Base-by-base conservation (phyloP, 129 eudicot species). In the Silybum marianum region DNA sequence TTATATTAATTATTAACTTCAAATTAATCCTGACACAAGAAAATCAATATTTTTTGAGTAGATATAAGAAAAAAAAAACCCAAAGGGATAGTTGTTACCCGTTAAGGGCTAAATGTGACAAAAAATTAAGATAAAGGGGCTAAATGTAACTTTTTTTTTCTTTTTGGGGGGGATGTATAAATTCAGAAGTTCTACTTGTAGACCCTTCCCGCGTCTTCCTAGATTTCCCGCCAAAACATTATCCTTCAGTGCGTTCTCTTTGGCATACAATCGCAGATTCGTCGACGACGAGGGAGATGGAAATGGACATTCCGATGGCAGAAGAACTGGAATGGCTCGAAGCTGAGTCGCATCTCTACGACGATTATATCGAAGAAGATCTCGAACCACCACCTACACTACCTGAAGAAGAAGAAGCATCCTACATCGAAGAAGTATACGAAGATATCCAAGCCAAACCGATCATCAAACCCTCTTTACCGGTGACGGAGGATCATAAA, bases 261-360 rank as follows among this genome's bases (percentile, higher is more conserved):
- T 39, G 60, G 39, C 82, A 40, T 76, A 40, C 79, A 40, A 71
- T 72, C 63, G 69, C 60, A 69, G 60, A 85, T 67, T 11, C 70
- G 73, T 62, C 73, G 32, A 5, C 72, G 13, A 34, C 10, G 32
- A 68, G 72, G 44, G 74, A 71, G 26, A 86, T 70, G 76, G 92
- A 89, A 32, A 92, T 92, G 93, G 98, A 92, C 44, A 68, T 90
- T 38, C 94, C 94, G 25, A 84, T 83, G 36, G 18, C 86, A 4
- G 94, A 90, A 4, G 98, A 95, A 85, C 90, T 93, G 21, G 88
- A 91, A 69, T 93, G 94, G 97, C 90, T 95, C 1, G 99, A 95
- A 87, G 90, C 98, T 79, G 86, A 87, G 75, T 58, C 88, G 9
- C 72, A 85, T 16, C 80, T 80, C 23, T 85, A 82, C 77, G 90